phyloP scores from a whole-genome alignment of 352 stramenopile species.

The Globisporangium solare region DNA sequence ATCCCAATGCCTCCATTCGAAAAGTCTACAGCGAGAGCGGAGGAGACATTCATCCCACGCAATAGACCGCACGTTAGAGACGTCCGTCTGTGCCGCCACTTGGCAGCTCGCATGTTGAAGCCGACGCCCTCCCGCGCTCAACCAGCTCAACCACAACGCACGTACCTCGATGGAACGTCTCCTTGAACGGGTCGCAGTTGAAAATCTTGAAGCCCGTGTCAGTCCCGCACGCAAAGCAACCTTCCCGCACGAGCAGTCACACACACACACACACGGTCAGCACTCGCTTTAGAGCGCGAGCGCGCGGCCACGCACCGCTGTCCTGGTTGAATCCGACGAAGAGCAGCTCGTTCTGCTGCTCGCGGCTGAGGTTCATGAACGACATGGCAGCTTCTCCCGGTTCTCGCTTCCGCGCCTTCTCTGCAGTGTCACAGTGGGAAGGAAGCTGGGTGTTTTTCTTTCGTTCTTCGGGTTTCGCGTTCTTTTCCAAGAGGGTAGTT shows the following conservation, averaged over 20 bases:
- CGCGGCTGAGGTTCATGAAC: conserved; percentile 82
- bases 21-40: conserved; percentile 59
- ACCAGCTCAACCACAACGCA: background rate
- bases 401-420: conserved; percentile 5
- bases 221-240: conserved; percentile 94
- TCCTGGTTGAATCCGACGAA: conserved; percentile 96
- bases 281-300: background rate
- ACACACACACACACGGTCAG: background rate
- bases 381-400: conserved; percentile 26
- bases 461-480: background rate
- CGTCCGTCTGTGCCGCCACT: no score
- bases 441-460: background rate
- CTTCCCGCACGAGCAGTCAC: conserved; percentile 21
- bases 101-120: background rate
- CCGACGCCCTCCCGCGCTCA: background rate
- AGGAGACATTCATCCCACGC: no score
- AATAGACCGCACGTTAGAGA: no score
- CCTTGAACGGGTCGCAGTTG: conserved; percentile 97
- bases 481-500: background rate
- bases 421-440: background rate
- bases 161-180: conserved; percentile 93
- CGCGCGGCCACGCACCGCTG: conserved; percentile 45
- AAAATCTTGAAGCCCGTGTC: conserved; percentile 98
- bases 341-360: conserved; percentile 91
- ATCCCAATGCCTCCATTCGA: conserved; percentile 94